These are phyloP conservation scores for Stachybotrys echinatus DNA, from an alignment of 2,329 filamentous ascomycete species.

Conservation along the genomic window DNA sequence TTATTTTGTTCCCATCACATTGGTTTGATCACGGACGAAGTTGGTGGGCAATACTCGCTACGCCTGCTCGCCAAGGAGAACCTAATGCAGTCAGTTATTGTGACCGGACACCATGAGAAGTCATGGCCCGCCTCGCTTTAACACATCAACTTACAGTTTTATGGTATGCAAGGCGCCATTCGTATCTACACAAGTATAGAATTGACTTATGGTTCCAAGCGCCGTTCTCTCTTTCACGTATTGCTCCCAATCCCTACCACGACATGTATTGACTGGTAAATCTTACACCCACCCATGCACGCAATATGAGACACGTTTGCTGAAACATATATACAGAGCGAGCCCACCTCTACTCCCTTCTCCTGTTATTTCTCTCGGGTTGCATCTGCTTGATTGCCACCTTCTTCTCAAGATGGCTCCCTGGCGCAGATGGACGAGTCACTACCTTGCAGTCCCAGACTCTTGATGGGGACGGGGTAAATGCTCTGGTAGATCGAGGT, in stretches of 20 bases:
- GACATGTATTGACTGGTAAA: conserved; percentile 44
- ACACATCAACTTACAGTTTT: not conserved
- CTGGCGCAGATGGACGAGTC: conserved; percentile 42
- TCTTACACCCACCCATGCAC: not conserved
- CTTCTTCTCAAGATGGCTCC: conserved; percentile 38
- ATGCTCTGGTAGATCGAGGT: conserved; percentile 16
- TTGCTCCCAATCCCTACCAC: conserved; percentile 39
- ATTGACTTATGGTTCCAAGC: conserved; percentile 19
- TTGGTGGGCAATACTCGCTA: not conserved
- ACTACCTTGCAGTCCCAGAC: conserved; percentile 16
- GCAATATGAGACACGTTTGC: not conserved
- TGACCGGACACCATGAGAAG: not conserved
- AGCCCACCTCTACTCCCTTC: conserved; percentile 36
- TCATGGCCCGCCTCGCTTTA: not conserved
- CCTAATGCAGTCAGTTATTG: not conserved
- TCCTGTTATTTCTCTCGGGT: not conserved
- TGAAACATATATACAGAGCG: conserved; percentile 29
- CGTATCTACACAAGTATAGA: not conserved
- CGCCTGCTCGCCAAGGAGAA: not conserved
- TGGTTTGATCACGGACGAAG: not conserved
- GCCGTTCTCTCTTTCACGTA: conserved; percentile 43
- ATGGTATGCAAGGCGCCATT: not conserved
- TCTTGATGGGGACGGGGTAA: conserved; percentile 13
- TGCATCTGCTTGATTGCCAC: conserved; percentile 32
- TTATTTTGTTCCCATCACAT: not conserved